These are phyloP conservation scores for Fragilariopsis cylindrus DNA, from an alignment of 108 stramenopile species.

Conservation along the genomic window DNA sequence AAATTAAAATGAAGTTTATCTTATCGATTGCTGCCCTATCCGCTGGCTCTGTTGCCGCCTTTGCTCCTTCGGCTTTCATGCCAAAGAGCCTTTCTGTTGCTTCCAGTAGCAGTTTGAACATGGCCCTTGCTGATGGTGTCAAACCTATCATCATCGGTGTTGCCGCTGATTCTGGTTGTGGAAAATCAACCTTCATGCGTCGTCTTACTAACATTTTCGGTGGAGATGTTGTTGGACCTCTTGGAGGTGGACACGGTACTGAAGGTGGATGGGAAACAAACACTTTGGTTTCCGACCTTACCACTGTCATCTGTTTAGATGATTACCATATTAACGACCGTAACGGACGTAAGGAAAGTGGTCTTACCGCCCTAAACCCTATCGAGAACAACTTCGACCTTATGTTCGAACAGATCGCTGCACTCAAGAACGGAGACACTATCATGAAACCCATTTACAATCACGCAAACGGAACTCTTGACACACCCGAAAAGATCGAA, in stretches of 20 bases:
- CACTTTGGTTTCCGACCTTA: slow-evolving; percentile 95
- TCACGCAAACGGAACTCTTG: slow-evolving; percentile 98
- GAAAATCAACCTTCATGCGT: slow-evolving; percentile 99
- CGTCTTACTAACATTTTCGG: slow-evolving; percentile 96
- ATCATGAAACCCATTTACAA: slow-evolving; percentile 98
- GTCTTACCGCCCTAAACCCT: slow-evolving; percentile 89
- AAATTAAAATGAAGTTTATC: slow-evolving; percentile 51
- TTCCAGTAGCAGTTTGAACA: slow-evolving; percentile 55
- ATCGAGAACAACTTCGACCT: slow-evolving; percentile 97
- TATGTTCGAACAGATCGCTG: slow-evolving; percentile 95
- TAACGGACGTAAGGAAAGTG: slow-evolving; percentile 91
- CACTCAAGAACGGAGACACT: slow-evolving; percentile 92
- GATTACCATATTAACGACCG: slow-evolving; percentile 98
- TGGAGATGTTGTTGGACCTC: slow-evolving; percentile 91
- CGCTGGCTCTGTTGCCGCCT: slow-evolving; percentile 48
- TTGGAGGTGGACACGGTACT: slow-evolving; percentile 89
- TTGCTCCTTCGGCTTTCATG: slow-evolving; percentile 62
- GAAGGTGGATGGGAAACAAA: slow-evolving; percentile 98
- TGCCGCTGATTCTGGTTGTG: slow-evolving; percentile 97
- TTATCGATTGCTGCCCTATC: slow-evolving; percentile 25
- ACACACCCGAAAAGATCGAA: slow-evolving; percentile 92
- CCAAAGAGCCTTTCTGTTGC: slow-evolving; percentile 30
- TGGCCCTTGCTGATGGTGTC: slow-evolving; percentile 73
- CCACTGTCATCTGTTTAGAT: slow-evolving; percentile 97
- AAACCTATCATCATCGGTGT: slow-evolving; percentile 94